A percentile compares a stretch with the other conserved stretches of the same genome.
phyloP scores from a whole-genome alignment of 2,329 filamentous ascomycete species.

The Venturia oleaginea region DNA sequence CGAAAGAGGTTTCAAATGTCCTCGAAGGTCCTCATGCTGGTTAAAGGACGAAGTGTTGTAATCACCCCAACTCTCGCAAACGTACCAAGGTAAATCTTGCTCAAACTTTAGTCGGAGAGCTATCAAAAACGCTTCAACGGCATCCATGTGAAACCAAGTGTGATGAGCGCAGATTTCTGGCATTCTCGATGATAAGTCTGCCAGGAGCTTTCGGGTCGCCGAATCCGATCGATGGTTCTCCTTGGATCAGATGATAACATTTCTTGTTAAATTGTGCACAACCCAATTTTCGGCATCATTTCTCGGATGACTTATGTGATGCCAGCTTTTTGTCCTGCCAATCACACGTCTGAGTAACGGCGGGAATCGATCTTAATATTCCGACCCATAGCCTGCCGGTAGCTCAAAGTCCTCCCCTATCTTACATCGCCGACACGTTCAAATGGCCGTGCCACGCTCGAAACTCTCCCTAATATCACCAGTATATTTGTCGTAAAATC shows the following conservation, averaged over 20 bases:
- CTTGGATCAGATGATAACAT: neutral
- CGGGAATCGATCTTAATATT: neutral
- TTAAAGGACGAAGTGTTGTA: too few species aligned
- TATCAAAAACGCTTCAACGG: too few species aligned
- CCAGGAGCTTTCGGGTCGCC: neutral
- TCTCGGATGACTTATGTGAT: neutral
- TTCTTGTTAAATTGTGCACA: neutral
- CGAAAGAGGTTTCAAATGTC: too few species aligned
- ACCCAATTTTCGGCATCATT: neutral
- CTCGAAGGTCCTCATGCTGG: too few species aligned
- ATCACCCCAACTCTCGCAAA: too few species aligned
- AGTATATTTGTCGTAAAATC: constrained; percentile 99
- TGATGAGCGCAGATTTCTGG: neutral
- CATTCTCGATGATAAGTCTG: neutral
- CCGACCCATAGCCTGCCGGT: neutral
- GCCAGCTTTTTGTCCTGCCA: neutral
- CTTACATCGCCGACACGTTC: neutral
- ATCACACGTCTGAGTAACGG: neutral
- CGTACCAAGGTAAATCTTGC: too few species aligned
- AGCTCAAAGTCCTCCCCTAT: neutral
- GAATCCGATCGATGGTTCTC: neutral
- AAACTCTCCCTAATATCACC: constrained; percentile 95
- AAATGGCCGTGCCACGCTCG: constrained; percentile 94
- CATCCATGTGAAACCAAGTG: too few species aligned
- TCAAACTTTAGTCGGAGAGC: too few species aligned